Base-by-base conservation (phyloP, 139 green algal species). In the Astrephomene gubernaculifera region DNA sequence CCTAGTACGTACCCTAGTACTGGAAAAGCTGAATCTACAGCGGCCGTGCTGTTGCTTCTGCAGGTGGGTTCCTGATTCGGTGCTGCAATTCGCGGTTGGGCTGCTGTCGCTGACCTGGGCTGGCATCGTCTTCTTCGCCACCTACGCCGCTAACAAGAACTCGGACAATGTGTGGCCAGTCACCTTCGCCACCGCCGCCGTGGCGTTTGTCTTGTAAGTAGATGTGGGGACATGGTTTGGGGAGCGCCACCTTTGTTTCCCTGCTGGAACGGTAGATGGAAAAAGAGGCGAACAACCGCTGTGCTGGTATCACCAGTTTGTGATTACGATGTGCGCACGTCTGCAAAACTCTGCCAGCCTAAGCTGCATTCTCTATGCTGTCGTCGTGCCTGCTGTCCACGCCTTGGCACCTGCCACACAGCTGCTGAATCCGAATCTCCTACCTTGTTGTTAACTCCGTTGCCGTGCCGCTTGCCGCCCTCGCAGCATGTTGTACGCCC, bases 1-100 rank as follows among this genome's bases (percentile, higher is more conserved):
- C 49, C 17, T 12, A 12, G 49, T 57, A 8, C 60, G n/a, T 31
- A n/a, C n/a, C n/a, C n/a, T n/a, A n/a, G 60, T 31, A 8, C 21
- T 67, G 8, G 60, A 22, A 35, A 35, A 31, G 12, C 21, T 67
- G 21, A 67, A 8, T 22, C 60, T 22, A 8, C 49, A 57, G 17
- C 49, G 12, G 60, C 60, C 24, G 8, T 67, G 22, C 60, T 67
- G 22, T 14, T 67, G 25, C 60, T 22, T 12, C 60, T 31, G 60
- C 60, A 84, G 78, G 78, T 88, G 83, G 83, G 74, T 88, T 45
- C 83, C 83, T 2, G 83, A 88, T 3, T 14, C 36, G 22, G 73
- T 84, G 19, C 78, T 78, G 24, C 21, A 61, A 2, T 54, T 84
- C 44, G 68, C 70, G 0, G 83, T 71, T 4, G 33, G 67, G 29